Evolutionary conservation across 345 rosid genomes (phyloP), one percentile per base, ranked within the genome.

Genomic region (Acer yangbiense): DNA sequence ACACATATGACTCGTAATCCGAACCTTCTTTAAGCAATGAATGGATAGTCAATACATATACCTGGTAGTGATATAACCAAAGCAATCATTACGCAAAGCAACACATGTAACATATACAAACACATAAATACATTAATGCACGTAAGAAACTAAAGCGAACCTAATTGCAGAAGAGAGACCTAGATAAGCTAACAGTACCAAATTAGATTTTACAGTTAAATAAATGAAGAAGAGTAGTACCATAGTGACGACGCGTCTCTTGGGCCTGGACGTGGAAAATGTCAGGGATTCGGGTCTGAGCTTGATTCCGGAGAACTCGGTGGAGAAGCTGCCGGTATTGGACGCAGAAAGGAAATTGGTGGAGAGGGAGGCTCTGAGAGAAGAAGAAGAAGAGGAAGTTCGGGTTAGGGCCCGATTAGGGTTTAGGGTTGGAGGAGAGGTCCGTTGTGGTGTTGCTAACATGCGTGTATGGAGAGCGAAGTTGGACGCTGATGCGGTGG

Each of bases 191-290:
- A 13, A 23, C 25, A 6, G 25, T 52, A 48, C 2, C n/a, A 71
- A 10, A 55, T 55, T 14, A 20, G 55, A 9, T 10, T 69, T 71
- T 66, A 71, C 13, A 46, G 14, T 16, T 21, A 5, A 29, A n/a
- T 48, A 2, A 8, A 72, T n/a, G 20, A 65, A 3, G 69, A 69
- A 75, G 55, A 12, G 23, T 48, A 58, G 75, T 86, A 90, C 98
- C 94, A 84, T 91, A 65, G 95, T 87, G 66, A 92, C 84, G 65
- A 91, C 94, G 54, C 89, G 87, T 54, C 98, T 87, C 78, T 81
- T 95, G 52, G 91, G 88, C 35, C 85, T 90, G 7, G 92, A 88
- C n/a, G 85, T 76, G 79, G 39, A 35, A 4, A 4, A 35, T 35
- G 6, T 5, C 39, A 90, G 89, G 54, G 82, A 68, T 9, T 80